phyloP scores from a whole-genome alignment of 2,329 filamentous ascomycete species.

The Nigrograna mackinnonii region DNA sequence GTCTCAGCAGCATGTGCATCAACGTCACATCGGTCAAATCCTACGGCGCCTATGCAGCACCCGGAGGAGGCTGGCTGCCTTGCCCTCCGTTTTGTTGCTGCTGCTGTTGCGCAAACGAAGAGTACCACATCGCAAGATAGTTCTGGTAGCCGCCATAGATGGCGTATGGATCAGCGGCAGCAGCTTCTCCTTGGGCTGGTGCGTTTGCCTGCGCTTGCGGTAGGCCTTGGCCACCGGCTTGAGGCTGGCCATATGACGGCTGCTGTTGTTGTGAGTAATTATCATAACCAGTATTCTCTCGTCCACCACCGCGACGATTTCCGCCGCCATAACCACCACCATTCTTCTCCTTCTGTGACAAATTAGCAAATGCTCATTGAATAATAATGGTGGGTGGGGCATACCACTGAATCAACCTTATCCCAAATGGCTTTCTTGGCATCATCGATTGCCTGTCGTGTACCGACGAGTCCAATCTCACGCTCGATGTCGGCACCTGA shows the following conservation, averaged over 20 bases:
- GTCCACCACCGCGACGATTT: conserved; percentile 26
- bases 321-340: conserved; percentile 43
- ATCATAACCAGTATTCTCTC: conserved; percentile 42
- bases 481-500: conserved; percentile 79
- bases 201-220: conserved; percentile 34
- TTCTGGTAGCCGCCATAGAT: conserved; percentile 82
- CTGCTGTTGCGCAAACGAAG: conserved; percentile 63
- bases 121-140: conserved; percentile 81
- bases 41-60: conserved; percentile 31
- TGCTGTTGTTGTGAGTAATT: conserved; percentile 54
- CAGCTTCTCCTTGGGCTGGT: conserved; percentile 57
- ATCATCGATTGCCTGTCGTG: conserved; percentile 73
- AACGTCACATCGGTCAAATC: conserved; percentile 35
- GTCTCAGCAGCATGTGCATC: conserved; percentile 40
- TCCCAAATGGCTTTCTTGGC: conserved; percentile 88
- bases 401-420: conserved; percentile 86
- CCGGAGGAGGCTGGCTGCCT: conserved; percentile 30
- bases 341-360: conserved; percentile 50
- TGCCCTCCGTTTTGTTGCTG: conserved; percentile 29
- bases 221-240: conserved; percentile 28
- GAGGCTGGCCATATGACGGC: conserved; percentile 40
- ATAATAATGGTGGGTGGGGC: conserved; percentile 36
- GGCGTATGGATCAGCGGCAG: conserved; percentile 62
- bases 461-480: conserved; percentile 84
- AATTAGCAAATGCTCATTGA: conserved; percentile 14